These are phyloP conservation scores for Monosporascus sp. DNA, from an alignment of 2,329 filamentous ascomycete genomes.

Conservation along the genomic window DNA sequence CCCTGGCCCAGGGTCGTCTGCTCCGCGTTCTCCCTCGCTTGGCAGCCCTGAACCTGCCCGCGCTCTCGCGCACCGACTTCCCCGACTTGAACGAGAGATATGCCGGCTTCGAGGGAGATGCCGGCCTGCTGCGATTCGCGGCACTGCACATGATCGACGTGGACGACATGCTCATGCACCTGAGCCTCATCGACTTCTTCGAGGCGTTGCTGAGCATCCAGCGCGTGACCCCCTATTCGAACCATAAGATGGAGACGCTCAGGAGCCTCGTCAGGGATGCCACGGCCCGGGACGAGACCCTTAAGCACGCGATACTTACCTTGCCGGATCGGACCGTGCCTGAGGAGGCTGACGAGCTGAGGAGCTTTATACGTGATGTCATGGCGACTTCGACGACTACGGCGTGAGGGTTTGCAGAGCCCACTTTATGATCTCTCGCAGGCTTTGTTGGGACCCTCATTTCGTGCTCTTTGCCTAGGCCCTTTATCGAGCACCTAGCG, in stretches of 20 bases:
- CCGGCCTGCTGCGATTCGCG: conserved; percentile 46
- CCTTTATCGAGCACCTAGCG: conserved; percentile 2
- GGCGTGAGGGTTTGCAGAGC: neutral
- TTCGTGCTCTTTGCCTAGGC: conserved; percentile 1
- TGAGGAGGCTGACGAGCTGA: conserved; percentile 45
- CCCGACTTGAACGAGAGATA: conserved; percentile 27
- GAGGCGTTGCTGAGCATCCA: conserved; percentile 45
- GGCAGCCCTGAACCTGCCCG: conserved; percentile 39
- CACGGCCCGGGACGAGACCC: conserved; percentile 30
- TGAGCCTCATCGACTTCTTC: conserved; percentile 49
- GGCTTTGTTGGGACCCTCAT: neutral
- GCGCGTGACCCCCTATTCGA: conserved; percentile 33
- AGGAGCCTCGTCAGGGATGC: conserved; percentile 38
- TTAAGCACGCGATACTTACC: conserved; percentile 33
- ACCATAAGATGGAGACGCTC: conserved; percentile 32
- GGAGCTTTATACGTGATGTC: conserved; percentile 38
- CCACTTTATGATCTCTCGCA: neutral
- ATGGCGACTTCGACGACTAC: conserved; percentile 24
- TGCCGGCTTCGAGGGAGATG: conserved; percentile 17
- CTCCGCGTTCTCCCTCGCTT: conserved; percentile 48
- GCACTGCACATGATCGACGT: conserved; percentile 47
- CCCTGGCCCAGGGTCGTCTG: conserved; percentile 48
- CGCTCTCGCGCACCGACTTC: conserved; percentile 33
- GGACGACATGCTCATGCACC: conserved; percentile 44
- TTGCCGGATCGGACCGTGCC: conserved; percentile 46